phyloP scores from a whole-genome alignment of 306 rosid species.

The Arachis stenosperma region DNA sequence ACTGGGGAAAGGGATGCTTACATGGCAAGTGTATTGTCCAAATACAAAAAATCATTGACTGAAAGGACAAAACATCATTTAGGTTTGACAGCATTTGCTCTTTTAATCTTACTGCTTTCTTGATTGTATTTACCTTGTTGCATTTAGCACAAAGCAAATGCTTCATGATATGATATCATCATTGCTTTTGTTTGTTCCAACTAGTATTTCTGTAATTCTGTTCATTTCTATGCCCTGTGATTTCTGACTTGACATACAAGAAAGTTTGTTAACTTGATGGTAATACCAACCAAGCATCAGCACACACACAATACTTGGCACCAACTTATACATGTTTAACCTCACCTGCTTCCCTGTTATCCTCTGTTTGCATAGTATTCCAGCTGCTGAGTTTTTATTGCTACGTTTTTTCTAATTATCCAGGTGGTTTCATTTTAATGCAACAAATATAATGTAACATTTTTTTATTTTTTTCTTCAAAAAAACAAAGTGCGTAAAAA shows the following conservation, averaged over 20 bases:
- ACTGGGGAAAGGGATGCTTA: conserved; percentile 87
- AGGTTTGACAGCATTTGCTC: conserved; percentile 48
- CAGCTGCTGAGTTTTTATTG: not conserved
- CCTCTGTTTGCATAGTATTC: not conserved
- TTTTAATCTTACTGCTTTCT: conserved; percentile 20
- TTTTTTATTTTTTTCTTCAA: not conserved
- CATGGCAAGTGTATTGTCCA: conserved; percentile 87
- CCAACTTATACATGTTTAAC: conserved; percentile 12
- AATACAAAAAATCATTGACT: conserved; percentile 66
- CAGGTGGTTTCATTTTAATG: not conserved
- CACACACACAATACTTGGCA: conserved; percentile 18
- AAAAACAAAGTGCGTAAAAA: no score
- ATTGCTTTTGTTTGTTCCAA: conserved; percentile 16
- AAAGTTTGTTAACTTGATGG: conserved; percentile 1
- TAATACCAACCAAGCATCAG: conserved; percentile 1
- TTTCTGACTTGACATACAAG: conserved; percentile 20
- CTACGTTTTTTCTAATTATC: conserved; percentile 1
- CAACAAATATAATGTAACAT: not conserved
- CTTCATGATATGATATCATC: conserved; percentile 4
- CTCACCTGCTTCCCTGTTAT: not conserved
- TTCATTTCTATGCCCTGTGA: not conserved
- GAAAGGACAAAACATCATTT: conserved; percentile 85
- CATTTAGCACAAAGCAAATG: not conserved
- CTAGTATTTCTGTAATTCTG: not conserved
- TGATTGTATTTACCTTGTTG: conserved; percentile 8